Evolutionary conservation across 371 early-diverging fungal genomes (phyloP).

Genomic region (Mucor irregularis): DNA sequence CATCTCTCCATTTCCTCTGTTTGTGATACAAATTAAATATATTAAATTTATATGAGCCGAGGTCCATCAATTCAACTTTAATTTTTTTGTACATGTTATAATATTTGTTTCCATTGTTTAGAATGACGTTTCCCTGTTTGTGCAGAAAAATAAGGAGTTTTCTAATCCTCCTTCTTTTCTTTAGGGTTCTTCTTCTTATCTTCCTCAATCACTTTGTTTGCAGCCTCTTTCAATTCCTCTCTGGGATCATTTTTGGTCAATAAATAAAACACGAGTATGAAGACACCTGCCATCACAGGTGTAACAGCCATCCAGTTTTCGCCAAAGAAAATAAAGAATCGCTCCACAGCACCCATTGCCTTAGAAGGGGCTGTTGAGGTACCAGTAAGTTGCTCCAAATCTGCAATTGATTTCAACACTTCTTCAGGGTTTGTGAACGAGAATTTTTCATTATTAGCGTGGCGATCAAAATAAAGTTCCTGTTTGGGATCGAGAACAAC

Average conservation of each 20-base stretch:
- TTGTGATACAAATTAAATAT: neutral
- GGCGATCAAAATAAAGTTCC: slow-evolving; percentile 20
- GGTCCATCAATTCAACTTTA: neutral
- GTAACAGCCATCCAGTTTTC: slow-evolving; percentile 23
- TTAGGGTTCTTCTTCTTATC: slow-evolving; percentile 1
- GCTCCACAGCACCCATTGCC: slow-evolving; percentile 1
- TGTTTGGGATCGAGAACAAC: slow-evolving; percentile 60
- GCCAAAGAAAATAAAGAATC: slow-evolving; percentile 8
- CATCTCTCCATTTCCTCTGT: neutral
- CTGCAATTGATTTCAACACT: slow-evolving; percentile 6
- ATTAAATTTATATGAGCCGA: neutral
- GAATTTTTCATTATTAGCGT: slow-evolving; percentile 7
- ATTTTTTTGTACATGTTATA: neutral
- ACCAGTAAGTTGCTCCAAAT: slow-evolving; percentile 4
- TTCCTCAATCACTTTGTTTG: slow-evolving; percentile 4
- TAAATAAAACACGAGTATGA: slow-evolving; percentile 1
- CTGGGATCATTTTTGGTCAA: slow-evolving; percentile 4
- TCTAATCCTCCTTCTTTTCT: neutral
- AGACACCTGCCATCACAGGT: slow-evolving; percentile 1
- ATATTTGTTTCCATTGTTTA: neutral
- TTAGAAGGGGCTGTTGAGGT: slow-evolving; percentile 21
- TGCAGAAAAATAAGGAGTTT: neutral
- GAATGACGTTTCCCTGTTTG: neutral
- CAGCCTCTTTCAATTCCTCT: slow-evolving; percentile 5
- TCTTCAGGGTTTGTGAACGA: slow-evolving; percentile 5